A percentile compares a stretch with the other conserved stretches of the same genome.
These are phyloP conservation scores for Ceratocystis colombiana DNA, from an alignment of 2,329 filamentous ascomycete species.

Conservation along the genomic window DNA sequence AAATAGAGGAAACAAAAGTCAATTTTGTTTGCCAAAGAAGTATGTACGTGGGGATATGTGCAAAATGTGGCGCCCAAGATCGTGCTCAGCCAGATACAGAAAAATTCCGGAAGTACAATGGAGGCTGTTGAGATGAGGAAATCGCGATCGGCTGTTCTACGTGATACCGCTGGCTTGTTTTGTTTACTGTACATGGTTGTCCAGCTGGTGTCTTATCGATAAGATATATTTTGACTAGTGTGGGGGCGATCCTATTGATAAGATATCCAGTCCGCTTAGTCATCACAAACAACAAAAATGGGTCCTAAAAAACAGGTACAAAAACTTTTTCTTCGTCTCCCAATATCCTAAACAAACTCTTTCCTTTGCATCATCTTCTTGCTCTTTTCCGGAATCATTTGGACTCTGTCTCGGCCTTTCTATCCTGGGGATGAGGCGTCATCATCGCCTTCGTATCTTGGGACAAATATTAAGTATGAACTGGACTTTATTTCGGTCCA, in stretches of 20 bases:
- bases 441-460: neutral
- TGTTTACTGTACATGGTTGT: neutral
- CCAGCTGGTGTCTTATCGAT: neutral
- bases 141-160: neutral
- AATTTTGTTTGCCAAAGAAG: no score
- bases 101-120: neutral
- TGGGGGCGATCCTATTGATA: neutral
- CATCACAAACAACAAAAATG: neutral
- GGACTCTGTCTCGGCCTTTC: neutral
- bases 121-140: neutral
- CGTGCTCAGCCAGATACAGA: neutral
- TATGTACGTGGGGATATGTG: no score
- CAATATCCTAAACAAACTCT: neutral
- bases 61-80: neutral
- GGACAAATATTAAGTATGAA: no score
- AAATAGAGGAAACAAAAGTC: no score
- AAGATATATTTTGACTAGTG: neutral
- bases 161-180: neutral
- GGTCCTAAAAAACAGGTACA: conserved; percentile 12
- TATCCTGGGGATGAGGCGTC: neutral
- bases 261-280: neutral
- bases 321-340: neutral
- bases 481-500: neutral
- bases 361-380: neutral
- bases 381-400: neutral